Evolutionary conservation across 2,329 filamentous ascomycete genomes (phyloP), one percentile per base, ranked within the genome.

Genomic region (Albophoma yamanashiensis): DNA sequence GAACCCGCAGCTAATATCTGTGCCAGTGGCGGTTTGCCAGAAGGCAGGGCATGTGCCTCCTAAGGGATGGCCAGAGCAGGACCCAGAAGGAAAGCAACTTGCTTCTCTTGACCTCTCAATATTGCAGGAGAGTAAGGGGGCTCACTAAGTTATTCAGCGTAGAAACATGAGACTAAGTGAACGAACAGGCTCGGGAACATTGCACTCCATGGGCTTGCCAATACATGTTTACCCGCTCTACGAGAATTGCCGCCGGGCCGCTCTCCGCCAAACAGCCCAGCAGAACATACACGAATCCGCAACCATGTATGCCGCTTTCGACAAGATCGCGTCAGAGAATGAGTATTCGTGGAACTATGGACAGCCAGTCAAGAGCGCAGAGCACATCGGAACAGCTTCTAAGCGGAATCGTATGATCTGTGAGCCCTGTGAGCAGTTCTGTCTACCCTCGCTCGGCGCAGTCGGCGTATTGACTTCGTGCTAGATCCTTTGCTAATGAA

Each of bases 151-250:
- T 14, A 3, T 34, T 6, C 15, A 6, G 9, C 4, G 3, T 12
- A 14, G 25, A 34, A 9, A 6, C 22, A 20, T 4, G 8, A 1
- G 20, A 12, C 17, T n/a, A 12, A 8, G 47, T 3, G 57, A 70
- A 64, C 63, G 4, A 17, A 15, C 15, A 86, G 82, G 82, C 65
- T 67, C 83, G 15, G 85, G 83, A 1, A 77, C 79, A 1, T 73
- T 74, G 2, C 85, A 89, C 65, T 75, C 74, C 2, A 80, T 89
- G 14, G 85, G 85, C 0, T 76, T 82, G 0, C 85, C 86, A 0
- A 85, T 88, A 14, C 86, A 89, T 39, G 75, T 89, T 0, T 89
- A 89, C 65, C 85, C 86, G 0, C 67, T 89, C 0, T 89, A 87
- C 65, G 86, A 89, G 64, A 87, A 86, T 63, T 82, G 73, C 0